Conservation (phyloP, 2,329 filamentous ascomycete species). For the Blumeria graminis region DNA sequence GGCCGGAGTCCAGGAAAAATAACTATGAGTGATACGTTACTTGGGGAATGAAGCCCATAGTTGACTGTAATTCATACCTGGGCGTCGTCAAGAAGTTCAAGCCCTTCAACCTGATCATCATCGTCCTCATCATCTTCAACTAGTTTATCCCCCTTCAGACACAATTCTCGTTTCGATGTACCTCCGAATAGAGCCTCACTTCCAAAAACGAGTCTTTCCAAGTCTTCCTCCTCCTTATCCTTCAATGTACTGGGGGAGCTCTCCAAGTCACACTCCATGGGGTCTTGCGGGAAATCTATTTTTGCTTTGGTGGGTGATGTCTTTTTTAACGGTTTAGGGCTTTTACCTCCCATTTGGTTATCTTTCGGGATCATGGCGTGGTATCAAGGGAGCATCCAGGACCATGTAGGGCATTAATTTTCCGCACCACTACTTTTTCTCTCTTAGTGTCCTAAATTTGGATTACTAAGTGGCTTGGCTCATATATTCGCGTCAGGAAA, state of each 20-base stretch:
- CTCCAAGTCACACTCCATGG: no score
- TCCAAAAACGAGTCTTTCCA: slow-evolving; percentile 74
- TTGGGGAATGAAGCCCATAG: not conserved
- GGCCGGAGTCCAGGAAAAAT: slow-evolving; percentile 18
- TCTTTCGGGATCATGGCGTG: no score
- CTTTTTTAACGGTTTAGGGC: no score
- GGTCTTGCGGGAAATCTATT: no score
- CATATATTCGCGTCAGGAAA: no score
- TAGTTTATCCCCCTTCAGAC: not conserved
- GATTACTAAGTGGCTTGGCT: no score
- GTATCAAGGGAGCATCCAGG: no score
- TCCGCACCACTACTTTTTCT: no score
- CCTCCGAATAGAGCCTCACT: slow-evolving; percentile 61
- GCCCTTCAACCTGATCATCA: slow-evolving; percentile 20
- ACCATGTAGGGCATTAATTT: no score
- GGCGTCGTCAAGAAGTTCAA: slow-evolving; percentile 50
- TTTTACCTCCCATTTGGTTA: no score
- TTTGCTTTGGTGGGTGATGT: no score
- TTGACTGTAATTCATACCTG: slow-evolving; percentile 19
- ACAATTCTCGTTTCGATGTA: not conserved
- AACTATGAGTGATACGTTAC: slow-evolving; percentile 7
- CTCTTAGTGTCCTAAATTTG: no score
- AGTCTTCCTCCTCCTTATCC: slow-evolving; percentile 60
- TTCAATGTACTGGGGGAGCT: slow-evolving; percentile 27
- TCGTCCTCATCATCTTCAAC: not conserved